phyloP scores from a whole-genome alignment of 1,284 basidiomycete genomes.

The Neotropicomus parvogracilis region DNA sequence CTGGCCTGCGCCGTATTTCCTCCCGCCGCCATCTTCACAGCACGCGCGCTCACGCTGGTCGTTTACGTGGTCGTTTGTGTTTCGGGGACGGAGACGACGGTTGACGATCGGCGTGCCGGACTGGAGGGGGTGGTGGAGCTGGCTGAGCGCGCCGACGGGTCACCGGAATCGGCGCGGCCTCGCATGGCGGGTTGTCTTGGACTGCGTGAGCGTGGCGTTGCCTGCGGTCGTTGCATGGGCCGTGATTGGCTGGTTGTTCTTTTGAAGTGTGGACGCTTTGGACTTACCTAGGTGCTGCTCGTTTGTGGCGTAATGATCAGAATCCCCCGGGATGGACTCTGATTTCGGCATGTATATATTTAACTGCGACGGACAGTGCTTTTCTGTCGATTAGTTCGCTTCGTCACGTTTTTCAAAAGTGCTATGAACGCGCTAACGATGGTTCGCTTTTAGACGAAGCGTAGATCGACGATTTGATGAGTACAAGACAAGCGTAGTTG shows the following conservation, averaged over 20 bases:
- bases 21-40: slow-evolving; percentile 26
- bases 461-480: too few species aligned
- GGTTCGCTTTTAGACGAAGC: too few species aligned
- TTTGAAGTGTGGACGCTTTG: slow-evolving; percentile 21
- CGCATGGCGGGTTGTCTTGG: slow-evolving; percentile 25
- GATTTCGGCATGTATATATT: neutral
- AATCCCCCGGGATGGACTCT: neutral
- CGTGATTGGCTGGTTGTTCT: slow-evolving; percentile 28
- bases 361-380: neutral
- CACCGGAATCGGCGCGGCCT: slow-evolving; percentile 11
- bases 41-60: slow-evolving; percentile 15
- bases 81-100: slow-evolving; percentile 41
- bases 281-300: neutral
- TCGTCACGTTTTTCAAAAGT: too few species aligned
- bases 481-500: too few species aligned
- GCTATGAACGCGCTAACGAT: too few species aligned
- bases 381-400: neutral
- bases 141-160: slow-evolving; percentile 4
- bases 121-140: slow-evolving; percentile 15
- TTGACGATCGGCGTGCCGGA: slow-evolving; percentile 38
- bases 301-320: slow-evolving; percentile 8
- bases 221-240: slow-evolving; percentile 28
- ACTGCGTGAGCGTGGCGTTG: slow-evolving; percentile 26
- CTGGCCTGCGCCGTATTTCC: slow-evolving; percentile 18
- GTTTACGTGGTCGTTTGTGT: slow-evolving; percentile 39